Evolutionary conservation across 768 basidiomycete species (phyloP), one percentile per base, ranked within the genome.

Genomic region (Tylopilus plumbeoviolaceoides): DNA sequence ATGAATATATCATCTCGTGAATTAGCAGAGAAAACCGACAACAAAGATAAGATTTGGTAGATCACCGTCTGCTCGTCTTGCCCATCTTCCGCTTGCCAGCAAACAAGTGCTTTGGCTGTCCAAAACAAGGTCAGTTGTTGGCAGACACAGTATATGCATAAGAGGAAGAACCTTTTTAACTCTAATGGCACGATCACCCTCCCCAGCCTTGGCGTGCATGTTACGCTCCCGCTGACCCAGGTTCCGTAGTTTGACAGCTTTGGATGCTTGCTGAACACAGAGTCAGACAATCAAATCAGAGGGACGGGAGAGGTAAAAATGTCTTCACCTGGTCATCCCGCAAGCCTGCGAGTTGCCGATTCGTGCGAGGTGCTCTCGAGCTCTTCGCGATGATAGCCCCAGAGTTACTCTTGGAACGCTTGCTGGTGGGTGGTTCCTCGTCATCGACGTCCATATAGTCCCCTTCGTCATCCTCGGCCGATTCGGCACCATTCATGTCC

Each of bases 191-290:
- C 90, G 84, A 74, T 95, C 92, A 53, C 82, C 77, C 78, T 99
- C 95, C 53, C 90, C 91, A 36, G 94, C 95, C 67, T 87, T 91
- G 23, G 92, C 95, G 41, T 84, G 78, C 77, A 84, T 83, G 69
- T 95, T 95, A 54, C 92, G 87, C 49, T 80, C 81, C 59, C 95
- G 79, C 68, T 95, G 93, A 7, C 86, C 87, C 50, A 95, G 80
- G 63, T 91, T 90, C 59, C 91, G 87, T 53, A 98, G 76, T 64
- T 87, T 83, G 68, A 81, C 73, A 17, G 95, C 91, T 65, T 85
- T 87, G 55, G 82, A 76, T 30, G 78, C 82, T 85, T 97, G 91
- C 85, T 90, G 59, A 39, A 41, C 17, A 23, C 27, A 10, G 11
- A 44, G 43, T 14, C 25, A 48, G n/a, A 15, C 31, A 15, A 40